Conservation (phyloP, 176 grass and related monocot genomes). For the Stipa capillata region DNA sequence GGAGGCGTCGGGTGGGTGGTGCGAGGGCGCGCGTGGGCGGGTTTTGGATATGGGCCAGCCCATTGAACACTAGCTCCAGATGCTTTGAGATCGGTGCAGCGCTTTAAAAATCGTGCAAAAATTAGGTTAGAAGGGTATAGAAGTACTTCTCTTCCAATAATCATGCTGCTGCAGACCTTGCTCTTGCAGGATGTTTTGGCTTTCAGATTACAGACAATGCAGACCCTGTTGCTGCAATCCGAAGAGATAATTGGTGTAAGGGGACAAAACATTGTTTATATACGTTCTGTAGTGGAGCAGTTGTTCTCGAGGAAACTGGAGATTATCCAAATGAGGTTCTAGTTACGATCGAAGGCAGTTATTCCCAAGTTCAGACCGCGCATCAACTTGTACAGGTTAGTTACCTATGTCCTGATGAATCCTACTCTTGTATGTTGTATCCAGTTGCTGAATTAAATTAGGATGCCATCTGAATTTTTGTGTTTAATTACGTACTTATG, state of each 20-base stretch:
- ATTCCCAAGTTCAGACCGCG: slow-evolving; percentile 63
- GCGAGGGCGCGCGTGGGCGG: no score
- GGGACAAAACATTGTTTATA: slow-evolving; percentile 56
- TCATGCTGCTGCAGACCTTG: not conserved
- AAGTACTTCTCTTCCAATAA: no score
- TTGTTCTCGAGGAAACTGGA: slow-evolving; percentile 55
- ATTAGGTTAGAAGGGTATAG: no score
- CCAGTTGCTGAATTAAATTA: not conserved
- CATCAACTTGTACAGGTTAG: slow-evolving; percentile 70
- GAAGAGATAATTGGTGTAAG: slow-evolving; percentile 63
- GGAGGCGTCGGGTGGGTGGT: no score
- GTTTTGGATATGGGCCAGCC: no score
- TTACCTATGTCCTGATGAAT: not conserved
- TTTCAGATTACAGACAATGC: slow-evolving; percentile 73
- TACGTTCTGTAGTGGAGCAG: slow-evolving; percentile 51
- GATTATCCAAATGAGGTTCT: slow-evolving; percentile 39
- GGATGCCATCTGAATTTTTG: not conserved
- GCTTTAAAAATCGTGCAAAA: no score
- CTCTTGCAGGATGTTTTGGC: not conserved
- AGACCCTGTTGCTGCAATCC: slow-evolving; percentile 58
- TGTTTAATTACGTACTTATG: not conserved
- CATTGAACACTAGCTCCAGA: no score
- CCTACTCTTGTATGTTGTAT: slow-evolving; percentile 6
- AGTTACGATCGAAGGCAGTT: slow-evolving; percentile 60
- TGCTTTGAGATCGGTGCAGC: no score